Conservation (phyloP, 371 early-diverging fungal species). For the Mortierella sp. region DNA sequence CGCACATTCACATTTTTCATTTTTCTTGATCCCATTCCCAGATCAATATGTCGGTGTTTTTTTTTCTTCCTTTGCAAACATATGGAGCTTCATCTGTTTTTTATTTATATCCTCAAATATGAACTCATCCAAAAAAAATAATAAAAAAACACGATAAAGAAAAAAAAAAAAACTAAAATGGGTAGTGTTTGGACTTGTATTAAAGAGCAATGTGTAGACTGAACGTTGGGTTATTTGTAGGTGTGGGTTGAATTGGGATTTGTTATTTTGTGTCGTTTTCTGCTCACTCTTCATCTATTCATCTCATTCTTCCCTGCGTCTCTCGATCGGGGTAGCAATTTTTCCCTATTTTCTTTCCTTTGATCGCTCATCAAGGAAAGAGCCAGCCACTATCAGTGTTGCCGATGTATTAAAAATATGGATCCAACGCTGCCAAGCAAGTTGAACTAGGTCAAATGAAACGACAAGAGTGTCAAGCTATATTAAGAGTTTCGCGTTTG, state of each 20-base stretch:
- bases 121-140: background rate
- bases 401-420: no score
- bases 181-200: background rate
- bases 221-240: background rate
- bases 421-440: no score
- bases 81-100: no score
- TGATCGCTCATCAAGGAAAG: constrained; percentile 8
- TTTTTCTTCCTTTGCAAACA: no score
- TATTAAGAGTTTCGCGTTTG: no score
- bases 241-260: no score
- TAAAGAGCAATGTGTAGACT: background rate
- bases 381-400: background rate
- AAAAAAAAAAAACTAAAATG: no score
- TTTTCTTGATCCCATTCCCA: background rate
- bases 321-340: background rate
- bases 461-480: no score
- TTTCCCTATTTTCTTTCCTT: background rate
- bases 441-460: no score
- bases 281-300: background rate
- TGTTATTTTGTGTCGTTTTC: background rate
- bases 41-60: no score
- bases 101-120: background rate
- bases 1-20: background rate
- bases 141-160: no score
- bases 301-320: background rate